These are phyloP conservation scores for Annulohypoxylon nitens DNA, from an alignment of 495 filamentous ascomycete genomes.

Conservation along the genomic window DNA sequence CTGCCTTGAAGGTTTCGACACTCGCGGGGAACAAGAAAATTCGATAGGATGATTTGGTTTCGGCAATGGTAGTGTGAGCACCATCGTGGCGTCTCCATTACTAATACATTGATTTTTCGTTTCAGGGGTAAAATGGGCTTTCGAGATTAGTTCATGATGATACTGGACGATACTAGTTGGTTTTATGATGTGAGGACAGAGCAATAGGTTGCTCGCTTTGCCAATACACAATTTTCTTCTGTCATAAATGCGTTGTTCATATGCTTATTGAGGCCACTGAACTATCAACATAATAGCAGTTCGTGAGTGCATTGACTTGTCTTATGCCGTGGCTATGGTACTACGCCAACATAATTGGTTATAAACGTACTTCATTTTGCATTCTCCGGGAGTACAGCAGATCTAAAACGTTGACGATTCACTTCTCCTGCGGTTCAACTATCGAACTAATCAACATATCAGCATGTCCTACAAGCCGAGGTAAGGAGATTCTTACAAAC, in stretches of 20 bases:
- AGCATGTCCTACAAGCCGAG: not conserved
- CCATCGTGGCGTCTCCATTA: constrained; percentile 16
- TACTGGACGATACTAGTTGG: constrained; percentile 22
- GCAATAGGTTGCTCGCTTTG: constrained; percentile 33
- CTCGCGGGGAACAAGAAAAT: not conserved
- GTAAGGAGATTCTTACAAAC: not conserved
- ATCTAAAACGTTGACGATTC: not conserved
- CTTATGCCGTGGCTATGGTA: not conserved
- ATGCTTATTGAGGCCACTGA: not conserved
- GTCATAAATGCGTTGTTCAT: constrained; percentile 5
- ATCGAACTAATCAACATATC: not conserved
- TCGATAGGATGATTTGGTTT: constrained; percentile 5
- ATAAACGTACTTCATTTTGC: not conserved
- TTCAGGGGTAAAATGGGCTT: constrained; percentile 28
- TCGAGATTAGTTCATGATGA: constrained; percentile 34
- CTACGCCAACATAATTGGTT: not conserved
- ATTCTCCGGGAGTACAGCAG: not conserved
- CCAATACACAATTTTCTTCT: constrained; percentile 36
- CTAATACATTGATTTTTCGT: constrained; percentile 21
- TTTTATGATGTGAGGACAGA: constrained; percentile 33
- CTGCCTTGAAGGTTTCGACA: constrained; percentile 31
- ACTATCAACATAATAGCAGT: not conserved
- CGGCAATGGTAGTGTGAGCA: constrained; percentile 17
- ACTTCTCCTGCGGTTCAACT: not conserved
- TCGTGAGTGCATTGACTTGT: not conserved